Base-by-base conservation (phyloP, 257 asterid species). In the Solanum bukasovii region DNA sequence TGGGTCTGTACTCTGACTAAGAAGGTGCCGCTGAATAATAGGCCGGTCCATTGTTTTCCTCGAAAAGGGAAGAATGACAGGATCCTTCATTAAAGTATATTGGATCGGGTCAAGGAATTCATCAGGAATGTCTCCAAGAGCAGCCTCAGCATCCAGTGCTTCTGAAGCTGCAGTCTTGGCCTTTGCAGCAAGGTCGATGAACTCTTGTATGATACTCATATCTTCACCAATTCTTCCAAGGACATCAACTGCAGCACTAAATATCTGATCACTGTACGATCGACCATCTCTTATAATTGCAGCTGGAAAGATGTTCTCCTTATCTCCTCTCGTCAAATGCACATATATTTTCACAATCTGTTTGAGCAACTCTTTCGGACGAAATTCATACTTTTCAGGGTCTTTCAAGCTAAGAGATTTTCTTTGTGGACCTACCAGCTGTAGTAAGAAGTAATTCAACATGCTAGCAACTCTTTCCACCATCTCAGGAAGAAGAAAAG, bases 101-200 rank as follows among this genome's bases (percentile, higher is more conserved):
- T 97, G 99, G 91, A 97, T 97, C 21, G 99, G 99, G 87, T 97
- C 99, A 5, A 97, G 95, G 94, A 96, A 95, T 91, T 97, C 99
- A 83, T 96, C 99, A 34, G 99, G 99, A 89, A 97, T 93, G 87
- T 97, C 99, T 87, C 99, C 99, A 14, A 97, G 99, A 87, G 94
- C 92, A 89, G 99, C 98, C 90, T 97, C 99, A 27, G 98, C 93
- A 18, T 97, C 99, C 97, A 90, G 91, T 81, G 99, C 99, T 79
- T 94, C 98, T 10, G 93, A 63, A 68, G 99, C 98, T 21, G 98
- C 98, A 90, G 89, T 88, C 90, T 92, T 96, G 87, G 98, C 93
- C 92, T 94, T 96, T 81, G 87, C 90, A 52, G 98, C 99, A 35
- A 97, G 99, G 86, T 92, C 94, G 33, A 93, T 86, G 90, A 97